A percentile compares a stretch with the other conserved stretches of the same genome.
Conservation (phyloP, 2,329 filamentous ascomycete genomes). For the Aspergillus sp. region DNA sequence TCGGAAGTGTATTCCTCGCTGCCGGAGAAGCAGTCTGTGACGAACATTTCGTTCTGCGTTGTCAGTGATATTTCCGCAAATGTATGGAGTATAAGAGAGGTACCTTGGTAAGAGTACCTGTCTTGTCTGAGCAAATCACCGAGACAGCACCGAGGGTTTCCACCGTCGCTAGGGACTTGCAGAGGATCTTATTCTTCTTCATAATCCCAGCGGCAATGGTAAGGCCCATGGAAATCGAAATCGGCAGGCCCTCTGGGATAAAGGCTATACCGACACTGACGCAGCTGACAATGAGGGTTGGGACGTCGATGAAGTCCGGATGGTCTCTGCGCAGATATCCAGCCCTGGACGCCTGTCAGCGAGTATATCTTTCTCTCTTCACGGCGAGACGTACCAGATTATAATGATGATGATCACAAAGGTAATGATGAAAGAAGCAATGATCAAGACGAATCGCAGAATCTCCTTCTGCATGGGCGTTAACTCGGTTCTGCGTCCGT, state of each 20-base stretch:
- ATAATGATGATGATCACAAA: conserved; percentile 57
- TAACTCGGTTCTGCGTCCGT: conserved; percentile 64
- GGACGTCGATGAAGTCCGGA: conserved; percentile 70
- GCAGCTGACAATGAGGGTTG: conserved; percentile 69
- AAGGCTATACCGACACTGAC: conserved; percentile 73
- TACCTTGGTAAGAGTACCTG: conserved; percentile 48
- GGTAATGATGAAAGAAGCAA: conserved; percentile 65
- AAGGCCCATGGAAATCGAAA: conserved; percentile 68
- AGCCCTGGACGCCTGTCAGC: conserved; percentile 49
- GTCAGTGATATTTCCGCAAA: neutral
- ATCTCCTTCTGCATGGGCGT: conserved; percentile 73
- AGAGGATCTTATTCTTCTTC: conserved; percentile 73
- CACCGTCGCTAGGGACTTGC: conserved; percentile 77
- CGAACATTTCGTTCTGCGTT: conserved; percentile 66
- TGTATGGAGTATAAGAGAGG: no score
- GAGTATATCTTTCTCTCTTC: no score
- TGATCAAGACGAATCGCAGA: conserved; percentile 68
- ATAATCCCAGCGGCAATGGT: conserved; percentile 77
- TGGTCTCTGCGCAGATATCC: conserved; percentile 67
- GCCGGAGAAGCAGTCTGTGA: conserved; percentile 67
- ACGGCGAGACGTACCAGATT: conserved; percentile 61
- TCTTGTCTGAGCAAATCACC: conserved; percentile 76
- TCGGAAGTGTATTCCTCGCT: conserved; percentile 52
- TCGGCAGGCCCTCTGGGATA: conserved; percentile 72
- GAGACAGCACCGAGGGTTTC: conserved; percentile 73